Evolutionary conservation across 306 rosid genomes (phyloP).

Genomic region (Begonia loranthoides): DNA sequence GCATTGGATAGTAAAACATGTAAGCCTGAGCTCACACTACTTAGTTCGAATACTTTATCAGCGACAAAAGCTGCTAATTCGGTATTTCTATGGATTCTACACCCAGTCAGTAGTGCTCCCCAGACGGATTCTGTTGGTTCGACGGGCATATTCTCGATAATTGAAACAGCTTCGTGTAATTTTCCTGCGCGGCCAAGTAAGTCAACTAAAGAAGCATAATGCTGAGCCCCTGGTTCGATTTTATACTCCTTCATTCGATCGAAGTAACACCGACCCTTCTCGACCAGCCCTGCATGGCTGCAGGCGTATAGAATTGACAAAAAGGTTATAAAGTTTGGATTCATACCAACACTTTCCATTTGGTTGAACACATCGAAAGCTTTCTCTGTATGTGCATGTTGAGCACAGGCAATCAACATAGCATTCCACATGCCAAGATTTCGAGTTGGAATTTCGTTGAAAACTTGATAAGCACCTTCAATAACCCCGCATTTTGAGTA

Average conservation of each 20-base stretch:
- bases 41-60: conserved; percentile 40
- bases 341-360: conserved; percentile 44
- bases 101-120: conserved; percentile 84
- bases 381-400: conserved; percentile 51
- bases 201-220: conserved; percentile 71
- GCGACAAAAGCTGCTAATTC: conserved; percentile 70
- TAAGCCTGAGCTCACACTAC: conserved; percentile 45
- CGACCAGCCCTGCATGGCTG: conserved; percentile 80
- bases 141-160: conserved; percentile 55
- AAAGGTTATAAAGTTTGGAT: conserved; percentile 77
- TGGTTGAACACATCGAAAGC: conserved; percentile 43
- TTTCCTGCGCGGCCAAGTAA: conserved; percentile 84
- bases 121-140: conserved; percentile 66
- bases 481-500: conserved; percentile 70
- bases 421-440: conserved; percentile 96
- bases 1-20: conserved; percentile 65
- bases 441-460: conserved; percentile 33
- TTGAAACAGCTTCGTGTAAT: conserved; percentile 45
- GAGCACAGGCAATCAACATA: conserved; percentile 69
- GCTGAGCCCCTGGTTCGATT: conserved; percentile 62
- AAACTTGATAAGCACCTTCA: conserved; percentile 54
- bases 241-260: conserved; percentile 47
- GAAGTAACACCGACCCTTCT: conserved; percentile 46
- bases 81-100: conserved; percentile 59
- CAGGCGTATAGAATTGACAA: conserved; percentile 71